phyloP scores from a whole-genome alignment of 768 basidiomycete genomes.

The Xerocomellus amylosporus region DNA sequence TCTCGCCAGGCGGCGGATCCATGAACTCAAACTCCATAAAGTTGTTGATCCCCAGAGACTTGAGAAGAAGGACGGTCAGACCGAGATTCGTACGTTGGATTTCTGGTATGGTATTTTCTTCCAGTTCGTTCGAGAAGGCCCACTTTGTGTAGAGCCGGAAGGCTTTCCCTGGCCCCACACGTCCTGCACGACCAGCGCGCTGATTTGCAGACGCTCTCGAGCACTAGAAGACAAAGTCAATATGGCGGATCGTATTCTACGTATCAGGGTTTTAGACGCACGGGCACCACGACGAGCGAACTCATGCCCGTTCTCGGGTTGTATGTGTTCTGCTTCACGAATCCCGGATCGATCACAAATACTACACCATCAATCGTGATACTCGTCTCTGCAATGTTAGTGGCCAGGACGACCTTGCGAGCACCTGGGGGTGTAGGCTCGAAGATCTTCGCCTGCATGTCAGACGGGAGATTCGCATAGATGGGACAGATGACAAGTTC shows the following conservation, averaged over 20 bases:
- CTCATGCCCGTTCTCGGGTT: conserved; percentile 99
- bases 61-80: conserved; percentile 91
- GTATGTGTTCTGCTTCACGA: conserved; percentile 98
- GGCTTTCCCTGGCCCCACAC: conserved; percentile 96
- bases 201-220: conserved; percentile 98
- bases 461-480: conserved; percentile 97
- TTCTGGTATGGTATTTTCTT: conserved; percentile 96
- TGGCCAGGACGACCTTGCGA: conserved; percentile 95
- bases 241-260: neutral
- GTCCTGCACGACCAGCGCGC: conserved; percentile 93
- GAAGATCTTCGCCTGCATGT: conserved; percentile 99
- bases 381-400: conserved; percentile 99
- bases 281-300: conserved; percentile 91
- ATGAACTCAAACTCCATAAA: conserved; percentile 98
- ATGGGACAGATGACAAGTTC: conserved; percentile 97
- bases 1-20: conserved; percentile 97
- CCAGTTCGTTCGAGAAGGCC: conserved; percentile 94
- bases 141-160: conserved; percentile 99
- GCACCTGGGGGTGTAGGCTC: conserved; percentile 97
- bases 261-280: conserved; percentile 39
- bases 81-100: conserved; percentile 98
- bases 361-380: conserved; percentile 99
- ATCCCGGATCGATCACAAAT: conserved; percentile 98
- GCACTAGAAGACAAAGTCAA: conserved; percentile 50
- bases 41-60: conserved; percentile 97